Conservation (phyloP, 2,329 filamentous ascomycete species). For the Stemphylium vesicarium region DNA sequence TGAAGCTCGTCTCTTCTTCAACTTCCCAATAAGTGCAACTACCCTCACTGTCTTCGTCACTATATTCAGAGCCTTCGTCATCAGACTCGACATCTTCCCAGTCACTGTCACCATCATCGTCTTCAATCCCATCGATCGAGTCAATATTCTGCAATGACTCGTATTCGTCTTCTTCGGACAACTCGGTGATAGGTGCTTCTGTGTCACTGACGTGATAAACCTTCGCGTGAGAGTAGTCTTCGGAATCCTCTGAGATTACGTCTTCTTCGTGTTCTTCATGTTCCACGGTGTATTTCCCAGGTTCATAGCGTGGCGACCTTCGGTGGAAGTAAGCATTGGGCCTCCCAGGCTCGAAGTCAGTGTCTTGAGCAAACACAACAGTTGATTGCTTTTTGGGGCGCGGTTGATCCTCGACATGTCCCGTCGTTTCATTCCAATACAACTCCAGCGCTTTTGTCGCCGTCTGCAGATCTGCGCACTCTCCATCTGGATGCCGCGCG, state of each 20-base stretch:
- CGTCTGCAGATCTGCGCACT: conserved; percentile 24
- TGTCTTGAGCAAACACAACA: conserved; percentile 30
- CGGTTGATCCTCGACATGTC: conserved; percentile 3
- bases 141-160: conserved; percentile 4
- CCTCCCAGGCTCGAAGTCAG: conserved; percentile 29
- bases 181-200: background rate
- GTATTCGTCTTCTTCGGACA: background rate
- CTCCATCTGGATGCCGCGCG: conserved; percentile 14
- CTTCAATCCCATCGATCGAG: conserved; percentile 9
- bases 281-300: conserved; percentile 30
- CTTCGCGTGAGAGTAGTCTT: conserved; percentile 23
- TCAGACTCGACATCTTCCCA: conserved; percentile 30
- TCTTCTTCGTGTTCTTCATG: conserved; percentile 16
- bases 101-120: conserved; percentile 29
- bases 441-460: conserved; percentile 32
- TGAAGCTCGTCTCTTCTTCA: conserved; percentile 28
- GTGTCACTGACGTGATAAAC: conserved; percentile 1
- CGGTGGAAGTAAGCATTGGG: conserved; percentile 33
- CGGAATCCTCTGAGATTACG: conserved; percentile 25
- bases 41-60: conserved; percentile 24
- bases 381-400: conserved; percentile 12
- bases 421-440: conserved; percentile 32
- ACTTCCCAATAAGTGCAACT: conserved; percentile 20
- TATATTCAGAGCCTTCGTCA: conserved; percentile 8
- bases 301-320: conserved; percentile 38